Evolutionary conservation across 345 rosid genomes (phyloP), one percentile per base, ranked within the genome.

Genomic region (Arabis hirsuta): DNA sequence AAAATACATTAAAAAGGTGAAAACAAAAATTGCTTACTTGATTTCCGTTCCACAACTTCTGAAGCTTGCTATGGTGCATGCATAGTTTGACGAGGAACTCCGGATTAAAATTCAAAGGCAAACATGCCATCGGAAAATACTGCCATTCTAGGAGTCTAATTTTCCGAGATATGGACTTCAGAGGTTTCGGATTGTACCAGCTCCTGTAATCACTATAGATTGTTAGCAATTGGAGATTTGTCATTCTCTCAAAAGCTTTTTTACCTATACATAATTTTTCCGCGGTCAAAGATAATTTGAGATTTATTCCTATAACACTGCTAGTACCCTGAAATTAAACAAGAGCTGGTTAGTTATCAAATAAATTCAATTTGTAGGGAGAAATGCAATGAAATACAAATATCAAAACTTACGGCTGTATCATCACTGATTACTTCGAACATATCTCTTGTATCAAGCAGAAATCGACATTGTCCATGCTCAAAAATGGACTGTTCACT

Each of bases 11-110:
- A 31, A 31, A 31, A 2, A 32, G 6, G 36, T 32, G 1, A n/a
- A n/a, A n/a, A n/a, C n/a, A n/a, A n/a, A n/a, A 5, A 5, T 32
- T 5, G 7, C 36, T 5, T 32, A 78, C 78, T 48, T 56, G 27
- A 13, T 3, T 34, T 55, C 62, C 54, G 10, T 43, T 14, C 76
- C 79, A 79, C 0, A 74, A 27, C 34, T 74, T 55, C 24, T 70
- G 12, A 6, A 79, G 20, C 2, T n/a, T 26, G 68, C 82, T 53
- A 2, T 8, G 0, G 0, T 4, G 7, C 45, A 78, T 19, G 14
- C 8, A 14, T 20, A 70, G 48, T n/a, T 36, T 41, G 5, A 74
- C 65, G 9, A 62, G 62, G 2, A 52, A 34, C 7, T 74, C 52
- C 0, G 50, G 38, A 10, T 19, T 4, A 32, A 65, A 51, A 3